Evolutionary conservation across 1,139 yeast species (phyloP), one percentile per base, ranked within the genome.

Genomic region (Dujonia santamariae): DNA sequence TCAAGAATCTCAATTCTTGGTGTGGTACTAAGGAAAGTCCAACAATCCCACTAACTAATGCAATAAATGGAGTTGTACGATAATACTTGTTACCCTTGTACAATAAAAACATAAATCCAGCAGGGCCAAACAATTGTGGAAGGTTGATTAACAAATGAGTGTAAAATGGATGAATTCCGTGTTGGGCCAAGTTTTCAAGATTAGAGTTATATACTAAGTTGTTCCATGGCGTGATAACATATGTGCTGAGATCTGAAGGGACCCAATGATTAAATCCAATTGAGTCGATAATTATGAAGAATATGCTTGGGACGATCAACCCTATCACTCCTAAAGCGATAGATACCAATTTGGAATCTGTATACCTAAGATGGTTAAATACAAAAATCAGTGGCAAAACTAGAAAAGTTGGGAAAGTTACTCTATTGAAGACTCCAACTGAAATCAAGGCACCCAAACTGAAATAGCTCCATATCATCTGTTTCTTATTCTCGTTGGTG

Each of bases 1-100:
- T 50, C 31, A 94, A 60, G 54, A 94, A 94, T 30, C 99, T 66
- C 19, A 86, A 67, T 53, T 94, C 99, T 54, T 94, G 98, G 53
- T 94, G 99, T 7, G 95, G 95, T 11, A 87, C 70, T 0, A 77
- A 4, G 0, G 97, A 86, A 19, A 92, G 65, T 4, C 77, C 39
- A 0, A 63, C 4, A 1, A 86, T 25, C 0, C 90, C 95, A 11
- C 95, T 78, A 1, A 73, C 40, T 0, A 82, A 67, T 0, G 90
- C 59, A 28, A 82, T 59, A 42, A 78, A 75, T 2, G 86, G 76
- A 0, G 78, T 62, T 0, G 80, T 72, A 33, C 37, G 57, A 44
- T 56, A 52, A 45, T 74, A 72, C 16, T 46, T 46, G 34, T 57
- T 56, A 25, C 59, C 51, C 22, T 50, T 46, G 45, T 53, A 57